Evolutionary conservation across 2,329 filamentous ascomycete species (phyloP).

Genomic region (Aspergillus pseudoviridinutans): DNA sequence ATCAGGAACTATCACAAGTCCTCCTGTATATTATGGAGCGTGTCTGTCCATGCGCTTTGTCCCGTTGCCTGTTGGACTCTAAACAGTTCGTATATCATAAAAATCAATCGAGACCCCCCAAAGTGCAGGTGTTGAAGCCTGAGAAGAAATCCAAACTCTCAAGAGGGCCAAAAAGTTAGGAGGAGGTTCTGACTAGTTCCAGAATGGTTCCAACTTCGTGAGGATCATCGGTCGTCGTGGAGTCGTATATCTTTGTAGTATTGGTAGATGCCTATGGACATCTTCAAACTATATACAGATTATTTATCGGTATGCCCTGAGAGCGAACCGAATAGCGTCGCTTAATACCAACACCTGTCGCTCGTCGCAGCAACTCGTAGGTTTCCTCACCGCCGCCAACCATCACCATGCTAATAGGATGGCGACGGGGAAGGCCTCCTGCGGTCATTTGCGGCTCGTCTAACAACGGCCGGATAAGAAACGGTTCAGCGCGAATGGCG

Average conservation of each 20-base stretch:
- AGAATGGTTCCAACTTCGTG: too few relatives aligned
- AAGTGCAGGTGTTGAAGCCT: too few relatives aligned
- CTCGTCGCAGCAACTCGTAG: slow-evolving; percentile 59
- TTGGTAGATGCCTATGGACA: slow-evolving; percentile 1
- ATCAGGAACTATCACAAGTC: too few relatives aligned
- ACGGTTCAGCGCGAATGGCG: slow-evolving; percentile 33
- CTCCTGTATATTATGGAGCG: too few relatives aligned
- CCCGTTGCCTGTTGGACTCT: too few relatives aligned
- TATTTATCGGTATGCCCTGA: slow-evolving; percentile 72
- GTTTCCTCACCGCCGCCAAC: slow-evolving; percentile 66
- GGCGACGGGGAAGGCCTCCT: slow-evolving; percentile 62
- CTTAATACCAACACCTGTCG: slow-evolving; percentile 69
- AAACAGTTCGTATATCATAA: too few relatives aligned
- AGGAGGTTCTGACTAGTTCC: too few relatives aligned
- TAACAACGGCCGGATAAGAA: slow-evolving; percentile 64
- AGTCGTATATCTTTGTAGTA: not conserved
- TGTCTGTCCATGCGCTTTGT: too few relatives aligned
- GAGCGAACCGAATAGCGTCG: slow-evolving; percentile 77
- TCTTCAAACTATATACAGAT: slow-evolving; percentile 64
- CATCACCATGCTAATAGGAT: slow-evolving; percentile 80
- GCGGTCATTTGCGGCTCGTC: slow-evolving; percentile 70
- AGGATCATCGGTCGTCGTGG: not conserved
- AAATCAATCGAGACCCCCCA: too few relatives aligned
- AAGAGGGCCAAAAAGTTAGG: too few relatives aligned
- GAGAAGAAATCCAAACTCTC: too few relatives aligned